A percentile compares a stretch with the other conserved stretches of the same genome.
Evolutionary conservation across 441 rosid species (phyloP).

Genomic region (Pelargonium australe): DNA sequence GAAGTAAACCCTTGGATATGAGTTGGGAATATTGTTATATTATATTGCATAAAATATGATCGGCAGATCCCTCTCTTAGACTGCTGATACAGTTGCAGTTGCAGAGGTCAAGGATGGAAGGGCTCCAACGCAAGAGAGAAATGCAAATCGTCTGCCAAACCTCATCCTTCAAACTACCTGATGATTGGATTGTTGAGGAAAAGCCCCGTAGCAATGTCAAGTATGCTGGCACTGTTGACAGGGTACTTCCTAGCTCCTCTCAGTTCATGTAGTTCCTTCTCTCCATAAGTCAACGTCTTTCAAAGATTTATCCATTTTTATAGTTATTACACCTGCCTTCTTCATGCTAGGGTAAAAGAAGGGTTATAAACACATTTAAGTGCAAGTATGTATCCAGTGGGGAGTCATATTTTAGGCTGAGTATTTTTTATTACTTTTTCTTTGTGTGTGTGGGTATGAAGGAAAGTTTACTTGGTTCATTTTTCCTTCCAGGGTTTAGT

Average conservation of each 20-base stretch:
- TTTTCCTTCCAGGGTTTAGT: background rate
- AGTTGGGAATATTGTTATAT: constrained; percentile 3
- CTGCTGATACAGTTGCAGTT: constrained; percentile 14
- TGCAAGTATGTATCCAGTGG: background rate
- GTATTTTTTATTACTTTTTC: background rate
- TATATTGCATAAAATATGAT: background rate
- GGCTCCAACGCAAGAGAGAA: background rate
- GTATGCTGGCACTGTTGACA: constrained; percentile 32
- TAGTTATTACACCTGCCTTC: constrained; percentile 1
- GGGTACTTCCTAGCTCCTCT: constrained; percentile 31
- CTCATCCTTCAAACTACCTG: constrained; percentile 35
- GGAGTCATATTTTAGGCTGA: background rate
- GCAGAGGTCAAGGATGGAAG: constrained; percentile 21
- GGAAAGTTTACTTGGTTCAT: background rate
- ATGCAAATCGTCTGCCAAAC: constrained; percentile 22
- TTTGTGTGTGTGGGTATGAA: background rate
- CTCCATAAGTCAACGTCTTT: background rate
- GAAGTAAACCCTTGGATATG: background rate
- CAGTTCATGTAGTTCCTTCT: background rate
- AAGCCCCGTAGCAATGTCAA: constrained; percentile 25
- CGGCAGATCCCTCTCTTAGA: background rate
- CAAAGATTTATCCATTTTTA: background rate
- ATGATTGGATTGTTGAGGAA: constrained; percentile 44
- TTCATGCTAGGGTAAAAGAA: background rate
- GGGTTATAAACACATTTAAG: background rate